Evolutionary conservation across 345 rosid species (phyloP).

Genomic region (Carallia pectinifolia): DNA sequence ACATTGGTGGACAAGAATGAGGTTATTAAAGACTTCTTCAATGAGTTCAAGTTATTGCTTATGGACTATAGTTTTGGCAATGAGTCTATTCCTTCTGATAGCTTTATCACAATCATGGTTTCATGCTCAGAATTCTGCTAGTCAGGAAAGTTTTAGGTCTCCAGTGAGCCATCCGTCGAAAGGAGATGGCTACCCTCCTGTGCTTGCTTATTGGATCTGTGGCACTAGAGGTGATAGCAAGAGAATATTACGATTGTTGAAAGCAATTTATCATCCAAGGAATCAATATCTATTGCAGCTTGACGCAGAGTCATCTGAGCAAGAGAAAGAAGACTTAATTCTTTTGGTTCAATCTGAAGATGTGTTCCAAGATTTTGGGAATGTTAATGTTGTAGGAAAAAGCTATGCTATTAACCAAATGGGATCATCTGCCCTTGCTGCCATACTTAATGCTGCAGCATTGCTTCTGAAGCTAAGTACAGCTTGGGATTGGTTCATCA

Average conservation of each 20-base stretch:
- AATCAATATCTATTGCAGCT: slow-evolving; percentile 37
- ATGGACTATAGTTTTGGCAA: slow-evolving; percentile 18
- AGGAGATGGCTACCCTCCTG: slow-evolving; percentile 29
- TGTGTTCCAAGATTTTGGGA: slow-evolving; percentile 24
- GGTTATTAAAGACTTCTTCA: slow-evolving; percentile 7
- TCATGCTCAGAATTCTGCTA: neutral
- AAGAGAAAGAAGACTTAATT: slow-evolving; percentile 23
- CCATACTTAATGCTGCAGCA: slow-evolving; percentile 39
- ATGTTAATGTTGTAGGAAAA: slow-evolving; percentile 41
- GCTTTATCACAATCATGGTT: slow-evolving; percentile 10
- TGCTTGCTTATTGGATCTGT: slow-evolving; percentile 39
- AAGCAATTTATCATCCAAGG: slow-evolving; percentile 41
- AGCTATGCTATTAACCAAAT: slow-evolving; percentile 25
- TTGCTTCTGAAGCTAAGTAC: slow-evolving; percentile 31
- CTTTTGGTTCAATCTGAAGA: slow-evolving; percentile 19
- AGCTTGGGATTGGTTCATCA: slow-evolving; percentile 44
- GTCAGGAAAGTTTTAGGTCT: neutral
- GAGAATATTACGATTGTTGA: slow-evolving; percentile 34
- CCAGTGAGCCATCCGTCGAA: slow-evolving; percentile 14
- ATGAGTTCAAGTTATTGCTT: slow-evolving; percentile 9
- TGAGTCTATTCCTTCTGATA: slow-evolving; percentile 4
- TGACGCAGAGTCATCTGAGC: slow-evolving; percentile 24
- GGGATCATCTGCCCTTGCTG: slow-evolving; percentile 40
- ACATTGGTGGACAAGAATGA: slow-evolving; percentile 6
- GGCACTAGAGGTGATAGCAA: slow-evolving; percentile 35